Percentiles rank a stretch among this genome's conserved stretches.
phyloP scores from a whole-genome alignment of 2,329 filamentous ascomycete species.

The Zalaria obscura region DNA sequence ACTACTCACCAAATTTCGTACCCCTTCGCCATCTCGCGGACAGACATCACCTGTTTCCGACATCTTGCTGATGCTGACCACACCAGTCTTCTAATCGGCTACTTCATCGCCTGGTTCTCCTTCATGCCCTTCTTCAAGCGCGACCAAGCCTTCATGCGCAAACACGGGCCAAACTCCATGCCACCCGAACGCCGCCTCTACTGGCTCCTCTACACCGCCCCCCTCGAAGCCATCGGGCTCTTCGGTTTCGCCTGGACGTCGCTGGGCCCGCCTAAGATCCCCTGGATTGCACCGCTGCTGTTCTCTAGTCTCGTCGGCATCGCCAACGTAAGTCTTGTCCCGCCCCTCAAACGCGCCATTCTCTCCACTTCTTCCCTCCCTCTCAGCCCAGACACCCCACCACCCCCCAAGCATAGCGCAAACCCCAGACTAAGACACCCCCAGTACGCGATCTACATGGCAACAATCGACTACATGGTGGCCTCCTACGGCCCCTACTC shows the following conservation, averaged over 20 bases:
- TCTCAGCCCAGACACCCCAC: too few species aligned
- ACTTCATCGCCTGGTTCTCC: conserved; percentile 43
- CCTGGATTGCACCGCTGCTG: conserved; percentile 53
- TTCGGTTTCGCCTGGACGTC: conserved; percentile 58
- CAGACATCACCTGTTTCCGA: too few species aligned
- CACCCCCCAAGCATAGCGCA: too few species aligned
- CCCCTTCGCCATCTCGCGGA: too few species aligned
- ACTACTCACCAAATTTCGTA: background rate
- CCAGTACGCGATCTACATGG: conserved; percentile 53
- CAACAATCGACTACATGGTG: conserved; percentile 61
- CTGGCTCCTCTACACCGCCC: conserved; percentile 46
- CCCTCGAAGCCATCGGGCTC: conserved; percentile 39
- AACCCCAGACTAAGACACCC: too few species aligned
- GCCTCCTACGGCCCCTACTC: conserved; percentile 57
- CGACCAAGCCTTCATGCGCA: conserved; percentile 29
- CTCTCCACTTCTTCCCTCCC: too few species aligned
- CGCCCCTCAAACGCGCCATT: too few species aligned
- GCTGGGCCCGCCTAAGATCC: conserved; percentile 39
- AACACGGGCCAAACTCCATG: conserved; percentile 34
- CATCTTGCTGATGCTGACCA: too few species aligned
- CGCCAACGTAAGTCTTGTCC: conserved; percentile 33
- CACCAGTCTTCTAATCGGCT: conserved; percentile 40
- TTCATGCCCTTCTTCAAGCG: conserved; percentile 46
- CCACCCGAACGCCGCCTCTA: conserved; percentile 49
- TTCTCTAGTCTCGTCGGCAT: conserved; percentile 53